Evolutionary conservation across 2,329 filamentous ascomycete species (phyloP).

Genomic region (Colletotrichum shisoi): DNA sequence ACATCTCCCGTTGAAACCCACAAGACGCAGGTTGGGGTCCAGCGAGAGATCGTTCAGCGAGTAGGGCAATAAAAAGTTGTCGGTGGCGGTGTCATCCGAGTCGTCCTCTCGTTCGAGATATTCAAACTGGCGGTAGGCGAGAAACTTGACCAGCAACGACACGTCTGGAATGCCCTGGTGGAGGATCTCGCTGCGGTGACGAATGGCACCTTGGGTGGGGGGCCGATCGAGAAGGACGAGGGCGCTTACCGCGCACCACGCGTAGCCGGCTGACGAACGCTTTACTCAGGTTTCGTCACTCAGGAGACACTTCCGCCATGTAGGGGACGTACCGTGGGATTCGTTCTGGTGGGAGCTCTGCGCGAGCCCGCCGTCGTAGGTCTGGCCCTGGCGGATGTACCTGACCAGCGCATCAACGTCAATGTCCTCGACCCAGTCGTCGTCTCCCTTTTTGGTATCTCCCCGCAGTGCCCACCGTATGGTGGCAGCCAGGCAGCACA

Average conservation of each 20-base stretch:
- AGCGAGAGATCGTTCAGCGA: conserved; percentile 50
- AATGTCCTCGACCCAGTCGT: conserved; percentile 72
- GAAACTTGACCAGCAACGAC: conserved; percentile 58
- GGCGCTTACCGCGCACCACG: conserved; percentile 84
- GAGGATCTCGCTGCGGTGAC: conserved; percentile 47
- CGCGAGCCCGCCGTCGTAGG: conserved; percentile 84
- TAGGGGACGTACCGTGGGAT: conserved; percentile 70
- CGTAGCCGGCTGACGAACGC: conserved; percentile 76
- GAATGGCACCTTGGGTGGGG: conserved; percentile 48
- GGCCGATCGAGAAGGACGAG: conserved; percentile 77
- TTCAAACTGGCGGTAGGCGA: conserved; percentile 70
- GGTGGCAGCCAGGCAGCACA: conserved; percentile 83
- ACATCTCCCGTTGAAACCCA: conserved; percentile 87
- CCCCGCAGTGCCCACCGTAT: conserved; percentile 84
- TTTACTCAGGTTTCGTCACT: conserved; percentile 28
- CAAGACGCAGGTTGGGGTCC: conserved; percentile 52
- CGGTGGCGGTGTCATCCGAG: conserved; percentile 50
- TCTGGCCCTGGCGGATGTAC: conserved; percentile 75
- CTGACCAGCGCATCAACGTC: conserved; percentile 72
- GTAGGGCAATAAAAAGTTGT: conserved; percentile 46
- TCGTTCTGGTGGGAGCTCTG: conserved; percentile 77
- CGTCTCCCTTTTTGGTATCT: conserved; percentile 57
- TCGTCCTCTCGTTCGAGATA: conserved; percentile 61
- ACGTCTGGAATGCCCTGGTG: conserved; percentile 49
- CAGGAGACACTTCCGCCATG: background rate